Conservation (phyloP, 495 filamentous ascomycete species). For the Penicillium egyptiacum region DNA sequence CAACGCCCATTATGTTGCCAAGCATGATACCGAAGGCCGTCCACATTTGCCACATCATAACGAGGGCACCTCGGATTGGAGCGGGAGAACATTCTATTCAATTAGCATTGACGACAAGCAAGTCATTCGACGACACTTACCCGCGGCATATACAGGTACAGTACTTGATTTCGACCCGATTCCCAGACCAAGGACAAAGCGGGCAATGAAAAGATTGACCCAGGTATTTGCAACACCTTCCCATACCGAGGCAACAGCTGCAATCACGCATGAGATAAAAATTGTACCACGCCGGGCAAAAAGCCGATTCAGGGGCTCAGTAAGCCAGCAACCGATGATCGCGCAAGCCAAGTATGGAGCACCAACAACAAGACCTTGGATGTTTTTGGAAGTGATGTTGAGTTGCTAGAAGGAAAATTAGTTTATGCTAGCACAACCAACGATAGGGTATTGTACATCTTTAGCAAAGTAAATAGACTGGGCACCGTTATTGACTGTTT, state of each 20-base stretch:
- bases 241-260: constrained; percentile 51
- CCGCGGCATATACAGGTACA: constrained; percentile 57
- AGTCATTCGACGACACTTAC: not conserved
- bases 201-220: constrained; percentile 54
- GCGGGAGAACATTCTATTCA: constrained; percentile 51
- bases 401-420: constrained; percentile 29
- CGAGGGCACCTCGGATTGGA: constrained; percentile 57
- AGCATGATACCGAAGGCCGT: constrained; percentile 82
- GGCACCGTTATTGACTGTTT: constrained; percentile 78
- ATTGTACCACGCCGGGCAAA: constrained; percentile 60
- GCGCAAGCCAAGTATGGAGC: constrained; percentile 49
- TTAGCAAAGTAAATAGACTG: constrained; percentile 62
- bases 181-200: constrained; percentile 61
- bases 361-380: constrained; percentile 49
- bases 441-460: not conserved
- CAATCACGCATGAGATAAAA: constrained; percentile 51
- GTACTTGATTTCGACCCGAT: constrained; percentile 61
- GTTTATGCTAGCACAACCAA: not conserved
- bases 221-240: constrained; percentile 51
- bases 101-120: not conserved
- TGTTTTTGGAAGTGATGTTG: constrained; percentile 33
- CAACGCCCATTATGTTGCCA: constrained; percentile 70
- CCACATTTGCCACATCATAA: constrained; percentile 66
- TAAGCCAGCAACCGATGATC: constrained; percentile 50
- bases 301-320: constrained; percentile 56